Evolutionary conservation across 306 rosid species (phyloP).

Genomic region (Carpinus fangiana): DNA sequence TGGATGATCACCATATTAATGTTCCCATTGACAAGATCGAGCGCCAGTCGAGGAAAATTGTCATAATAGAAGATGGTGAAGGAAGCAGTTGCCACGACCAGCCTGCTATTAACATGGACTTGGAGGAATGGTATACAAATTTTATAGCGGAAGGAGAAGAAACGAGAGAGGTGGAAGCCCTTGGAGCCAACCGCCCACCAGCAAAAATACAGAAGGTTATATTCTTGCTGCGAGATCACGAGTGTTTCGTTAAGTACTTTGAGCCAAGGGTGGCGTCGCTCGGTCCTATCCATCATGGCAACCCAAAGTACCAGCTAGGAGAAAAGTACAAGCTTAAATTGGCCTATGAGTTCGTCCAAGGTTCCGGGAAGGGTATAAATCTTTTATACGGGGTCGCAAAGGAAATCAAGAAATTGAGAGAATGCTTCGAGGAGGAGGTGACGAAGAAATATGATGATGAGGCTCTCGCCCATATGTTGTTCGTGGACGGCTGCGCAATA

Average conservation of each 20-base stretch:
- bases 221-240: not conserved
- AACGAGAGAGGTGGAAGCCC: too few species aligned
- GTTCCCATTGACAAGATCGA: not conserved
- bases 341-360: not conserved
- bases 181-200: too few species aligned
- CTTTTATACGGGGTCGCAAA: not conserved
- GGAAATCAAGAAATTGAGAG: not conserved
- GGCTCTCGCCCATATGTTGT: constrained; percentile 13
- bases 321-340: constrained; percentile 12
- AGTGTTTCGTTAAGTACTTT: not conserved
- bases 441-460: not conserved
- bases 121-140: too few species aligned
- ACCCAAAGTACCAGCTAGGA: not conserved
- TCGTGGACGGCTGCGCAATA: constrained; percentile 27
- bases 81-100: not conserved
- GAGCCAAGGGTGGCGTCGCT: constrained; percentile 18
- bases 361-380: too few species aligned
- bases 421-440: constrained; percentile 9
- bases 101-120: too few species aligned
- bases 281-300: constrained; percentile 29
- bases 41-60: too few species aligned
- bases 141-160: too few species aligned
- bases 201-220: constrained; percentile 26
- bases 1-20: not conserved
- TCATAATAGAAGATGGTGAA: not conserved